Percentiles rank a stretch among this genome's conserved stretches.
phyloP scores from a whole-genome alignment of 768 basidiomycete species.

The Leccinum variicolor region DNA sequence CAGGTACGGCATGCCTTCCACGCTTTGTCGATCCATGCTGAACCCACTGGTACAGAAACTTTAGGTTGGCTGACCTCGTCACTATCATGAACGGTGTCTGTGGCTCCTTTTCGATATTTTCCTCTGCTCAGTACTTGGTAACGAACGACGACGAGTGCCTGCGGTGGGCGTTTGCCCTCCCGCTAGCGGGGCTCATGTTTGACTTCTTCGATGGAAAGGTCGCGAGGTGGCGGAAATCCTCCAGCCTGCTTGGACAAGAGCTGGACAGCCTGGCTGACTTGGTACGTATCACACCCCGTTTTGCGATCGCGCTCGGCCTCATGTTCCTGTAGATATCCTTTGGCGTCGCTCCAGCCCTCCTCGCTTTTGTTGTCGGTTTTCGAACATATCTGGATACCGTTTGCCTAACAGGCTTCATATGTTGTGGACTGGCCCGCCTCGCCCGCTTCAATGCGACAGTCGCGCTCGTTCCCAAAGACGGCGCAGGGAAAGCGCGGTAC shows the following conservation, averaged over 20 bases:
- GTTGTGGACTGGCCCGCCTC: constrained; percentile 92
- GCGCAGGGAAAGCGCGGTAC: constrained; percentile 83
- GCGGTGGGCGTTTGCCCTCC: constrained; percentile 84
- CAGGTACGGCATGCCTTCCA: constrained; percentile 50
- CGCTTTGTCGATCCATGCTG: constrained; percentile 15
- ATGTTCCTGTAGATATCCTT: constrained; percentile 76
- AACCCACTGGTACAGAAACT: constrained; percentile 61
- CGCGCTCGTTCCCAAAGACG: constrained; percentile 86
- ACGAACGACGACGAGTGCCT: constrained; percentile 77
- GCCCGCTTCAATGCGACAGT: constrained; percentile 99
- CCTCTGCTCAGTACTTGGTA: constrained; percentile 83
- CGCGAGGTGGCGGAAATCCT: constrained; percentile 94
- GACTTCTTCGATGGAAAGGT: constrained; percentile 98
- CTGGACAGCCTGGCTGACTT: constrained; percentile 95
- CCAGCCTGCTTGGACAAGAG: constrained; percentile 95
- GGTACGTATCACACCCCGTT: constrained; percentile 37
- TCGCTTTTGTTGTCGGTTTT: constrained; percentile 88
- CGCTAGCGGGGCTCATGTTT: constrained; percentile 93
- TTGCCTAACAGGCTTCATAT: constrained; percentile 85
- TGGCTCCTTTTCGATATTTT: constrained; percentile 93
- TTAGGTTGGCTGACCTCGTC: constrained; percentile 95
- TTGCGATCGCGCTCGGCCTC: constrained; percentile 3
- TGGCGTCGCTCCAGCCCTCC: constrained; percentile 92
- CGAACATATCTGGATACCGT: constrained; percentile 90
- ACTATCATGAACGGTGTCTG: constrained; percentile 99